Base-by-base conservation (phyloP, 202 grass and related monocot genomes). In the Cymbopogon flexuosus region DNA sequence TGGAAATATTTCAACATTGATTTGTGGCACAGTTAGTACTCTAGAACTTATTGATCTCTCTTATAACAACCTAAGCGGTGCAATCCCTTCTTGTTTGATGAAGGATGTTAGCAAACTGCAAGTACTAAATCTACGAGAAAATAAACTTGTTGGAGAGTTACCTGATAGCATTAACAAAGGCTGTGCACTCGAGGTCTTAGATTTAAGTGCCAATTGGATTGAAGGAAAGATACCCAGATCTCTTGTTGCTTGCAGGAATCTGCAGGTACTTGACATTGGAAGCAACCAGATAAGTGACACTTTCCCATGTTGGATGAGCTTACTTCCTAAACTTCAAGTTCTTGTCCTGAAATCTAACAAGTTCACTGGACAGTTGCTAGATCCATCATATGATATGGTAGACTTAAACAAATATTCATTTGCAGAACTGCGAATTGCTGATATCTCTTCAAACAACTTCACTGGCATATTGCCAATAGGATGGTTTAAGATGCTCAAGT, bases 41-140 rank as follows among this genome's bases (percentile, higher is more conserved):
- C 78, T 91, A 22, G 12, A 11, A 8, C n/a, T 41, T 47, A 31
- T 91, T 31, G 65, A 82, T 76, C 72, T 91, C 34, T 91, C 85
- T 22, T 9, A 57, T 57, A 57, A 57, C 52, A 57, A 57, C 52
- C 21, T 57, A 9, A 57, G n/a, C 10, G 52, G 52, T 19, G 0
- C 52, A 22, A 57, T 57, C 52, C 52, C 47, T 2, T 51, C 47
- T 51, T 18, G 47, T 51, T 18, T 51, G 1, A 18, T 51, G 47
- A 3, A 51, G 18, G 52, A 57, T 57, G n/a, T 10, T n/a, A 57
- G 52, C 2, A 5, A 6, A 57, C 0, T 57, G 1, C 52, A 57
- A 22, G 52, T 57, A 57, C 21, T 57, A 21, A 57, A 0, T 57
- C 52, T 57, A 21, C 21, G 52, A 10, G 7, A 0, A 57, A 57